Evolutionary conservation across 768 basidiomycete species (phyloP), one percentile per base, ranked within the genome.

Genomic region (Phaffia australis): DNA sequence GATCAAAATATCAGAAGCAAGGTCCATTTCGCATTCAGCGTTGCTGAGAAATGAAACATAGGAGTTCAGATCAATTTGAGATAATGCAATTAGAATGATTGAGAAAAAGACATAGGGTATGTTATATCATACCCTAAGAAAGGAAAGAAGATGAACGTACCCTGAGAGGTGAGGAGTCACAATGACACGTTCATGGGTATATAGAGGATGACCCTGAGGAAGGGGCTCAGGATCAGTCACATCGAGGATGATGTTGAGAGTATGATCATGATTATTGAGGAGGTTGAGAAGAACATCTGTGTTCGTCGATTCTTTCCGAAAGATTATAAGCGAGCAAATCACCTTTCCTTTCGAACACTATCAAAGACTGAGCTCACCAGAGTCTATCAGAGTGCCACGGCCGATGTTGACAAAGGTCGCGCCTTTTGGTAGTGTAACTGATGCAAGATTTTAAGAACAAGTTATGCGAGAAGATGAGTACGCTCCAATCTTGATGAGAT

Each of bases 211-310:
- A 29, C 66, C 51, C 18, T 70, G 60, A 0, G 77, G 73, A 7
- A 79, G 72, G 0, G 78, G 78, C 69, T 79, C 78, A 14, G 78
- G 77, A 32, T 75, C 72, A 1, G 77, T 78, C 1, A 79, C 78
- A 71, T 76, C 76, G 11, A 76, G 65, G 11, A 42, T 42, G 35
- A 42, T 4, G 11, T 42, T 42, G 35, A 42, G 35, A 42, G 35
- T 42, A 42, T 4, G 35, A 30, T 65, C 63, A 68, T 23, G 60
- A 29, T 64, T 25, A 50, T 73, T 63, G 15, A 73, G 72, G 0
- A 71, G 69, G 29, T 65, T 42, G 35, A 74, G 57, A 29, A 73
- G 68, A 59, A 66, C 70, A 27, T 73, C 71, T 74, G 69, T 0
- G 8, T 42, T 16, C n/a, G 29, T 21, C 11, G 4, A 42, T 42